phyloP scores from a whole-genome alignment of 2,329 filamentous ascomycete species.

The Botrytis cinerea region DNA sequence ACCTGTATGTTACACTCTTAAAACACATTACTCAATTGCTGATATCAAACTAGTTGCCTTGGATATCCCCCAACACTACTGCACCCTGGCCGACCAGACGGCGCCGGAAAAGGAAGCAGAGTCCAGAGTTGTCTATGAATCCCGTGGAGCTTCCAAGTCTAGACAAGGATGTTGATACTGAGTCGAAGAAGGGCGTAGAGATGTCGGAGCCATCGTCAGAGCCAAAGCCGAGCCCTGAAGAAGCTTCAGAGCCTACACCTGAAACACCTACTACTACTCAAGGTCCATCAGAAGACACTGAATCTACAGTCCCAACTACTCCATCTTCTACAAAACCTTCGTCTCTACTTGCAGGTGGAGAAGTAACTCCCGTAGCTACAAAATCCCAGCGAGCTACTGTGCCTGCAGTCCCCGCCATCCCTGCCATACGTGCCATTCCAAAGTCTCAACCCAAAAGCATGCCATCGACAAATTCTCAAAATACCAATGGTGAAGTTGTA shows the following conservation, averaged over 20 bases:
- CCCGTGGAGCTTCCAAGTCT: conserved; percentile 34
- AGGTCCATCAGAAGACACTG: conserved; percentile 43
- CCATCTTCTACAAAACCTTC: conserved; percentile 50
- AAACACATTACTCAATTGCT: conserved; percentile 32
- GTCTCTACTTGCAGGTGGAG: conserved; percentile 28
- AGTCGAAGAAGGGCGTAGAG: background rate
- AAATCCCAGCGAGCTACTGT: conserved; percentile 46
- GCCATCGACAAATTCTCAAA: conserved; percentile 28
- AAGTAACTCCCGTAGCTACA: conserved; percentile 35
- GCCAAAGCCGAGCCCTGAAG: background rate
- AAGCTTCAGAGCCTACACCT: background rate
- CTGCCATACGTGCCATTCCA: conserved; percentile 40
- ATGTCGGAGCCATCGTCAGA: background rate
- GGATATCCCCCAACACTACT: conserved; percentile 54
- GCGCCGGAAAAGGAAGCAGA: conserved; percentile 48
- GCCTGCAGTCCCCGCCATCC: conserved; percentile 44
- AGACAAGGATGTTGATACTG: conserved; percentile 9
- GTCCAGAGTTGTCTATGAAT: conserved; percentile 33
- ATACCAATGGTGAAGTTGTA: conserved; percentile 25
- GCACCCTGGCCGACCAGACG: conserved; percentile 51
- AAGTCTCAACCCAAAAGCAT: conserved; percentile 47
- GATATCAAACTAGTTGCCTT: conserved; percentile 53
- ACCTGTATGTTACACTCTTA: conserved; percentile 49
- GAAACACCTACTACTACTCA: conserved; percentile 40
- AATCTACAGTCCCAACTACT: conserved; percentile 54